phyloP scores from a whole-genome alignment of 805 yeast species.

The Metschnikowia continentalis region DNA sequence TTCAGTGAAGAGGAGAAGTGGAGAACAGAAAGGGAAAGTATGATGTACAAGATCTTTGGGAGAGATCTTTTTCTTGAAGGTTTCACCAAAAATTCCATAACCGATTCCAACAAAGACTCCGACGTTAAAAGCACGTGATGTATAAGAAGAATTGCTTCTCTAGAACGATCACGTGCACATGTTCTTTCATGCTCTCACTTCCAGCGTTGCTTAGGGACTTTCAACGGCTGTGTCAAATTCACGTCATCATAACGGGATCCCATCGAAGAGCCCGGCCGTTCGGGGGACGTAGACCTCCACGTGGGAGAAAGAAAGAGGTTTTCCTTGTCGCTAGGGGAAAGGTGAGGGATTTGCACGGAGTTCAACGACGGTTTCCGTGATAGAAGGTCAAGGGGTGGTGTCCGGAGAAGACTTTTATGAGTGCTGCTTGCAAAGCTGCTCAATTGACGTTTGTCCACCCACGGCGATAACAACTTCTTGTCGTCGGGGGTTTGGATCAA shows the following conservation, averaged over 20 bases:
- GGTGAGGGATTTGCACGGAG: conserved; percentile 17
- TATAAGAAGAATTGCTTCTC: neutral
- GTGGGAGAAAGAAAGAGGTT: conserved; percentile 5
- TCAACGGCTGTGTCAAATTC: conserved; percentile 23
- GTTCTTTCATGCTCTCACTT: conserved; percentile 2
- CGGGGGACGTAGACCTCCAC: conserved; percentile 29
- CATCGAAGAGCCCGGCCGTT: conserved; percentile 31
- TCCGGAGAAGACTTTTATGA: neutral
- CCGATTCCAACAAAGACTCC: conserved; percentile 4
- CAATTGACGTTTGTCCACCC: conserved; percentile 1
- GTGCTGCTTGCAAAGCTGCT: conserved; percentile 1
- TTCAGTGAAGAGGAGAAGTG: conserved; percentile 40
- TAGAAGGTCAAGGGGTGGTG: conserved; percentile 4
- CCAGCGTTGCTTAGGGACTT: conserved; percentile 13
- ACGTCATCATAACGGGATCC: conserved; percentile 33
- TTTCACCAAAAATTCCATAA: conserved; percentile 40
- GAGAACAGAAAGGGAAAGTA: conserved; percentile 34
- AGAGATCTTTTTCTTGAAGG: conserved; percentile 41
- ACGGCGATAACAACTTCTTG: conserved; percentile 1
- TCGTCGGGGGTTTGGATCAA: conserved; percentile 3
- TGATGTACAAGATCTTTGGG: conserved; percentile 38
- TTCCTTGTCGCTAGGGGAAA: conserved; percentile 11
- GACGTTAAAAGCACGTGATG: neutral
- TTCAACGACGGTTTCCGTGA: conserved; percentile 12
- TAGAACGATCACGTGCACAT: neutral